A percentile compares a stretch with the other conserved stretches of the same genome.
These are phyloP conservation scores for Pleurostoma richardsiae DNA, from an alignment of 2,329 filamentous ascomycete genomes.

Conservation along the genomic window DNA sequence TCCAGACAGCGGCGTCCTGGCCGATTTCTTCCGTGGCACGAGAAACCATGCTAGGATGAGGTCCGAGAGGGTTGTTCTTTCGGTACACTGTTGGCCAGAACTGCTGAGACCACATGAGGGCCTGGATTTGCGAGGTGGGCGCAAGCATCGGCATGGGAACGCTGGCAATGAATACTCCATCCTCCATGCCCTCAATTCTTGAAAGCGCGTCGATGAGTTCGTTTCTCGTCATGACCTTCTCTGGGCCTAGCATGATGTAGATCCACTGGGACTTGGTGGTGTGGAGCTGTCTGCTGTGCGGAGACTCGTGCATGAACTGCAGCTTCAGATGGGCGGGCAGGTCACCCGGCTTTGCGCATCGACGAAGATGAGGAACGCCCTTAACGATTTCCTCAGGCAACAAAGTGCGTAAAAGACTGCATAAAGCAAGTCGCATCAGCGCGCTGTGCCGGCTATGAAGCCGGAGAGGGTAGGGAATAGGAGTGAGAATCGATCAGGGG, in stretches of 20 bases:
- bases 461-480: neutral
- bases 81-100: constrained; percentile 86
- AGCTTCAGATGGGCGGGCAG: constrained; percentile 62
- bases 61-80: constrained; percentile 81
- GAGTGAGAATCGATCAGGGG: neutral
- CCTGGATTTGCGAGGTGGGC: constrained; percentile 71
- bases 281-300: constrained; percentile 49
- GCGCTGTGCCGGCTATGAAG: too few species aligned
- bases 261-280: constrained; percentile 57
- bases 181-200: constrained; percentile 43
- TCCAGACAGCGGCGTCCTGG: constrained; percentile 59
- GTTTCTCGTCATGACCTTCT: constrained; percentile 45
- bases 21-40: constrained; percentile 66
- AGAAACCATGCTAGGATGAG: constrained; percentile 70
- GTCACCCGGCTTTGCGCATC: constrained; percentile 68
- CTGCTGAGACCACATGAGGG: constrained; percentile 65
- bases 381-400: constrained; percentile 57
- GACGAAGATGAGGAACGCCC: constrained; percentile 66
- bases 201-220: constrained; percentile 45
- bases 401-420: constrained; percentile 50
- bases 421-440: neutral
- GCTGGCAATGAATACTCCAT: constrained; percentile 51
- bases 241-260: constrained; percentile 51
- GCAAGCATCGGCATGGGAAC: constrained; percentile 68
- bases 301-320: constrained; percentile 54